These are phyloP conservation scores for Brasenia schreberi DNA, from an alignment of 164 flowering plant genomes.

Conservation along the genomic window DNA sequence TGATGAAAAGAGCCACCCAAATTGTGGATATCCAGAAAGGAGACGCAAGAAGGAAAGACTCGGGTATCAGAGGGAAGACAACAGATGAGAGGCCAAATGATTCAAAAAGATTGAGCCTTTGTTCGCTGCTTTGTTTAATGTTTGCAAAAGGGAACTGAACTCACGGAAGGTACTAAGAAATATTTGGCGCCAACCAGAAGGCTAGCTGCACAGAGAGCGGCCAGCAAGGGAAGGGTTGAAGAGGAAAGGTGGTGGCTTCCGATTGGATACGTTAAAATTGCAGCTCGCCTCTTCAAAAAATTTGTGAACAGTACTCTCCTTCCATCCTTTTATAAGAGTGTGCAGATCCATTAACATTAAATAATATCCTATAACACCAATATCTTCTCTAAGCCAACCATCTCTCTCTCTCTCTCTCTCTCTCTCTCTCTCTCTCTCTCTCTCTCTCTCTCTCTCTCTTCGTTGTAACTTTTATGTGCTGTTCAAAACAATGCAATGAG, in stretches of 20 bases:
- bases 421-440: constrained; percentile 3
- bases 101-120: neutral
- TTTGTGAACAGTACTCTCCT: neutral
- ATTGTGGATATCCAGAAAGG: neutral
- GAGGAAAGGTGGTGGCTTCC: neutral
- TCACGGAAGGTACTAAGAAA: neutral
- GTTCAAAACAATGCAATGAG: neutral
- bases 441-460: constrained; percentile 2
- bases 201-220: neutral
- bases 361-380: neutral
- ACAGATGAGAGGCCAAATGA: neutral
- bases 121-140: neutral
- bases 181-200: neutral
- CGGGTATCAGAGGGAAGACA: neutral
- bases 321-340: neutral
- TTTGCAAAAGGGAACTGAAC: neutral
- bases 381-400: neutral
- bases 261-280: neutral
- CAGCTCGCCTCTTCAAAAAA: neutral
- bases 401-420: constrained; percentile 3
- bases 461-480: neutral
- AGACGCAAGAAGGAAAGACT: neutral
- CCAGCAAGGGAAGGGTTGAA: neutral
- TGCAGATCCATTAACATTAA: constrained; percentile 1
- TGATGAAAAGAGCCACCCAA: neutral